These are phyloP conservation scores for Mollisia scopiformis DNA, from an alignment of 2,329 filamentous ascomycete species.

Conservation along the genomic window DNA sequence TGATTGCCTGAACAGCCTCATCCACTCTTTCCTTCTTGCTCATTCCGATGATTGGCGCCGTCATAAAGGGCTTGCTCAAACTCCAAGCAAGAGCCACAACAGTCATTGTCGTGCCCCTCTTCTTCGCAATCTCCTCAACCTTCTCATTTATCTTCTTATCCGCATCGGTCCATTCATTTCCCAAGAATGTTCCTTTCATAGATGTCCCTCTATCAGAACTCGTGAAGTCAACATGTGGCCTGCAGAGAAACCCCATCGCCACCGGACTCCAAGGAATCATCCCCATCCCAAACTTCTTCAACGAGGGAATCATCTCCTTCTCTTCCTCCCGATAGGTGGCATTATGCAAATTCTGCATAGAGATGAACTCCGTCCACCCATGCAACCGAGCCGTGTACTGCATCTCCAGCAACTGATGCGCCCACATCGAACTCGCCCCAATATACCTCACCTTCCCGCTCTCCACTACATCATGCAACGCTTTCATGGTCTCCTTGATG, in stretches of 20 bases:
- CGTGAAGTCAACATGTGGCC: constrained; percentile 19
- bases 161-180: constrained; percentile 21
- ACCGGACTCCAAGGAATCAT: constrained; percentile 44
- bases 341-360: constrained; percentile 63
- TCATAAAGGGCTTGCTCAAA: constrained; percentile 37
- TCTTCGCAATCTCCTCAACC: constrained; percentile 48
- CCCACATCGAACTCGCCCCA: constrained; percentile 41
- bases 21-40: constrained; percentile 53
- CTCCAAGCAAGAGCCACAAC: constrained; percentile 62
- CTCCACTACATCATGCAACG: constrained; percentile 59
- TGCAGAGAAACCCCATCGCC: constrained; percentile 33
- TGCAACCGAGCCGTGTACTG: constrained; percentile 44
- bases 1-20: constrained; percentile 49
- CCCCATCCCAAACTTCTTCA: constrained; percentile 35
- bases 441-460: constrained; percentile 60
- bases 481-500: constrained; percentile 62
- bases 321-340: constrained; percentile 63
- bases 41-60: constrained; percentile 55
- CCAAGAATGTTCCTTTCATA: constrained; percentile 22
- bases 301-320: constrained; percentile 35
- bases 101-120: constrained; percentile 60
- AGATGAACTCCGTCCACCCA: constrained; percentile 63
- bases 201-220: constrained; percentile 18
- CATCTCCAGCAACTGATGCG: constrained; percentile 35
- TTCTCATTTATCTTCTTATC: constrained; percentile 30